Base-by-base conservation (phyloP, 2,329 filamentous ascomycete species). In the Fusarium illudens region DNA sequence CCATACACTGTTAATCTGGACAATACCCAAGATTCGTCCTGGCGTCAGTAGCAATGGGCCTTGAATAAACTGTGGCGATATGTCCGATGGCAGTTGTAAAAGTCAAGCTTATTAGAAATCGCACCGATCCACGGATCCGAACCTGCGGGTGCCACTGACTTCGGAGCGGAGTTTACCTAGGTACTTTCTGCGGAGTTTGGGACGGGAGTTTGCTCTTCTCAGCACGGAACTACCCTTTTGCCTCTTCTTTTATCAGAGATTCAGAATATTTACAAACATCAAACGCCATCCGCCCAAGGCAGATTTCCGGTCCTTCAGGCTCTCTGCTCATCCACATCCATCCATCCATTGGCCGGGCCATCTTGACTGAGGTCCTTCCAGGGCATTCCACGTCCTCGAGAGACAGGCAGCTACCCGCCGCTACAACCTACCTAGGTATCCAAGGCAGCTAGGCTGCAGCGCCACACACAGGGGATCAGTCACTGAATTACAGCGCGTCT, bases 91-190 rank as follows among this genome's bases (percentile, higher is more conserved):
- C 13, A 30, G 44, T 30, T 32, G 7, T 10, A 32, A 48, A 29
- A 19, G 25, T 17, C 42, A 29, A 29, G 25, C 42, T 30, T 29
- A 19, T 49, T 30, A 33, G 12, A 13, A 50, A 33, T 50, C 13
- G 17, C 19, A 12, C 19, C 4, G 19, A 9, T 42, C 20, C n/a
- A 42, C 19, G 33, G 22, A 53, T 27, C 27, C 34, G 32, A 36
- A 46, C 34, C 17, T 13, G 25, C 46, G 11, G 46, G 42, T n/a
- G n/a, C n/a, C n/a, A 29, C 12, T 33, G 53, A 59, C 20, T 39
- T 51, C 46, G 46, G n/a, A 62, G 63, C 66, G 66, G 66, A 69
- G 66, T 69, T 69, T 33, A 42, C 15, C n/a, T 44, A n/a, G n/a
- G n/a, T n/a, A 19, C 32, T 15, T 12, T 27, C 32, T 52, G 66